These are phyloP conservation scores for Chionographis japonica DNA, from an alignment of 106 monocot genomes.

Conservation along the genomic window DNA sequence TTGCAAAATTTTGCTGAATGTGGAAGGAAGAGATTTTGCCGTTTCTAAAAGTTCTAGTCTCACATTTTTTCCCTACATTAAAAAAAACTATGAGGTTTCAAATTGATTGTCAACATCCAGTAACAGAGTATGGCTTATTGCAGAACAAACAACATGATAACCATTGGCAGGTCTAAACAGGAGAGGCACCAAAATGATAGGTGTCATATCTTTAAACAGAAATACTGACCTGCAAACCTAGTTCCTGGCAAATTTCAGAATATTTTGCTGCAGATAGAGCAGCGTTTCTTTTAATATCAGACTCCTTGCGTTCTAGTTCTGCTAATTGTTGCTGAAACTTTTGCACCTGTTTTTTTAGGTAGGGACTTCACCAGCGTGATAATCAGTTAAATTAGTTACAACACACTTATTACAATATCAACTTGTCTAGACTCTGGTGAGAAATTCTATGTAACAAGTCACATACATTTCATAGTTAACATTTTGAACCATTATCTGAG, in stretches of 20 bases:
- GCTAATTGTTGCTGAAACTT: constrained; percentile 93
- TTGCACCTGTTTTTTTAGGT: constrained; percentile 86
- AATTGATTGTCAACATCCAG: background rate
- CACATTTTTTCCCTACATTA: constrained; percentile 73
- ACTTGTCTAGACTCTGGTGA: background rate
- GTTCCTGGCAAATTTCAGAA: constrained; percentile 81
- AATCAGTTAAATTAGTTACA: constrained; percentile 16
- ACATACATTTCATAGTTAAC: constrained; percentile 97
- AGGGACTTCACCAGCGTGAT: constrained; percentile 61
- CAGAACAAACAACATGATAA: background rate
- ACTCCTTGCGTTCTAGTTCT: constrained; percentile 84
- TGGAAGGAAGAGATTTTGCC: constrained; percentile 80
- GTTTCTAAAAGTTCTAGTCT: constrained; percentile 80
- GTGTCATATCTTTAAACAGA: background rate
- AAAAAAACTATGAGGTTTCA: constrained; percentile 1
- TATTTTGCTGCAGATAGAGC: constrained; percentile 88
- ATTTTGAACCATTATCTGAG: constrained; percentile 93
- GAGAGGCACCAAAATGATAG: background rate
- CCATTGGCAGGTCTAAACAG: background rate
- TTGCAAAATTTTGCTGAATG: constrained; percentile 63
- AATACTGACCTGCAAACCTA: constrained; percentile 71
- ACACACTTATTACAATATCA: background rate
- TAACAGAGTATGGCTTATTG: background rate
- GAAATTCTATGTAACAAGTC: constrained; percentile 7
- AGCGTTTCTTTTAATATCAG: constrained; percentile 87